Base-by-base conservation (phyloP, 225 moss, liverwort and hornwort species). In the Sphagnum tenellum region DNA sequence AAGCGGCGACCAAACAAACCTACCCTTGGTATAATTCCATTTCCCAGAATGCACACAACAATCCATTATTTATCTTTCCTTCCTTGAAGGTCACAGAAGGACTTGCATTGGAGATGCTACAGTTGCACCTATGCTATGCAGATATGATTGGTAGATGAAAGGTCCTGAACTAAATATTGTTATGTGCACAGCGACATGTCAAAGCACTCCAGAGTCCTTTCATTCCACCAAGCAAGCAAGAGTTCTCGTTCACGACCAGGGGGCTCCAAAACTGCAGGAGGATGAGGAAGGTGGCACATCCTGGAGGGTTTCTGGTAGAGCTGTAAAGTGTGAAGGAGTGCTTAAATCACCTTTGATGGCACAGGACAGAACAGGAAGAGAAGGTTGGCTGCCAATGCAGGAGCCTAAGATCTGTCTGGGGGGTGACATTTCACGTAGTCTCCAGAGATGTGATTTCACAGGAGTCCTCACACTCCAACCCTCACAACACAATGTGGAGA, bases 161-260 rank as follows among this genome's bases (percentile, higher is more conserved):
- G 29, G 29, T 29, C 29, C 29, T 29, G 29, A 29, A 29, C 29
- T 29, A 29, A 29, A 29, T 29, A 29, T 29, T 29, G 29, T 29
- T 29, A 29, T 29, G 52, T 52, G 9, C 2, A 52, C 9, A 5
- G 52, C 7, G 5, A 9, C 52, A 52, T 5, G 52, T 5, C 7
- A 5, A 52, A 52, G 52, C 5, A 52, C 7, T 52, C 7, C 72
- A 10, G 70, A 80, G 67, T 57, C 73, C 29, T 76, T 64, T 6
- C 73, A 80, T 61, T 76, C 80, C 12, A 80, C 73, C 65, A 80
- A 80, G 63, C 49, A 76, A 73, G 72, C 80, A 62, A 73, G 76
- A 67, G 64, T 68, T 55, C 62, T 29, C 29, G 29, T 70, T 11
- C 76, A 80, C 58, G 67, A 64, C 47, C 68, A 61, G 10, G 80